Evolutionary conservation across 305 asterid species (phyloP).

Genomic region (Fraxinus ornus): DNA sequence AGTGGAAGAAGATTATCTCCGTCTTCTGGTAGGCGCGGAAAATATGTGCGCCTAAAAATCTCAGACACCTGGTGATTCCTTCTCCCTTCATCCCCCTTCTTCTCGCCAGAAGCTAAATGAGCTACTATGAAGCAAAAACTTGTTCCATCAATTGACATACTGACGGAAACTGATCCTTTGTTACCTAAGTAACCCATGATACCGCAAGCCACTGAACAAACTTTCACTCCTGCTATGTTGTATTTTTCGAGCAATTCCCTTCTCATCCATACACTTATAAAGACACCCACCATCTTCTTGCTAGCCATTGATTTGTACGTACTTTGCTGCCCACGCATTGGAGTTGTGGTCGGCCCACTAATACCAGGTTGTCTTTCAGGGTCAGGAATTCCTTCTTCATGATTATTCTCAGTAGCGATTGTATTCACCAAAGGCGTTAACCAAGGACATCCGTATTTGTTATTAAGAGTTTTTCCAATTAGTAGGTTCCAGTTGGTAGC

Average conservation of each 20-base stretch:
- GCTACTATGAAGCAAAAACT: slow-evolving; percentile 90
- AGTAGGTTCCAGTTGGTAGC: slow-evolving; percentile 84
- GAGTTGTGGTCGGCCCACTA: slow-evolving; percentile 22
- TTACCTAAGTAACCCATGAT: slow-evolving; percentile 92
- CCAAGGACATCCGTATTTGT: slow-evolving; percentile 74
- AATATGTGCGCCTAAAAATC: slow-evolving; percentile 73
- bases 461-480: slow-evolving; percentile 66
- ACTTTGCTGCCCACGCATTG: slow-evolving; percentile 24
- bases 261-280: slow-evolving; percentile 85
- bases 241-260: slow-evolving; percentile 53
- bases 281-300: slow-evolving; percentile 97
- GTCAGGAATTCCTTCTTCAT: slow-evolving; percentile 20
- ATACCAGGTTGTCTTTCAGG: slow-evolving; percentile 18
- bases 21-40: slow-evolving; percentile 56
- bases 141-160: slow-evolving; percentile 71
- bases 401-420: slow-evolving; percentile 46
- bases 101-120: slow-evolving; percentile 95
- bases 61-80: slow-evolving; percentile 80
- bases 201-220: slow-evolving; percentile 91
- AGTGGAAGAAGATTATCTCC: slow-evolving; percentile 48
- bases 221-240: slow-evolving; percentile 55
- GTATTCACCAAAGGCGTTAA: slow-evolving; percentile 64
- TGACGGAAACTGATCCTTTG: slow-evolving; percentile 85
- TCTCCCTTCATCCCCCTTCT: slow-evolving; percentile 87
- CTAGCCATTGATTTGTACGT: slow-evolving; percentile 71